Evolutionary conservation across 495 filamentous ascomycete genomes (phyloP), one percentile per base, ranked within the genome.

Genomic region (Penicillium canariense): DNA sequence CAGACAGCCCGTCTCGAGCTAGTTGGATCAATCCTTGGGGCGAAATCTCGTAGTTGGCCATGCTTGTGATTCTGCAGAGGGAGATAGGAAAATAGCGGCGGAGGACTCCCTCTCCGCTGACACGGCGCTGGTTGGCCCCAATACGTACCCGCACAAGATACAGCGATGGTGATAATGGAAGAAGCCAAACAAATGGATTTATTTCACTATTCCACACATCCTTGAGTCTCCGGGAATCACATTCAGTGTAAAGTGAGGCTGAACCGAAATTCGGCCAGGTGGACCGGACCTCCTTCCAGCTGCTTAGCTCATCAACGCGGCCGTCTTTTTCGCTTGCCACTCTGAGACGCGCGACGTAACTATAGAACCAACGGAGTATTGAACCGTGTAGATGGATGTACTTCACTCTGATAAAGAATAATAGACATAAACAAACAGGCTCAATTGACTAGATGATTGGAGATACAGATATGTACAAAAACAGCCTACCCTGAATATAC

Each of bases 31-130:
- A 48, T 14, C 47, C 49, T 38, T 58, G 34, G 4, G 46, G n/a
- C 7, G 52, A 54, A 8, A 54, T 28, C 7, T 38, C 48, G 58
- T 62, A 59, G 15, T 25, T 42, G 22, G 65, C 61, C 70, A 71
- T 73, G 32, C 7, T 34, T 52, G 54, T 23, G 46, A 53, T 27
- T 28, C 32, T 52, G 32, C 15, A 43, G 47, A 26, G 22, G 34
- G 40, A 55, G 52, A 38, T 35, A 45, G 45, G 49, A 20, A 54
- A 59, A 58, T 34, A 55, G 5, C 32, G 48, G 43, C 30, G 25
- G 22, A 6, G 17, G 44, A 23, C 11, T 20, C 11, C 10, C 9
- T 42, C 22, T 39, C 23, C 44, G 39, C 31, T 38, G 26, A 30
- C 50, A 44, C 40, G 25, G 48, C 31, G 25, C 43, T 35, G 5